These are phyloP conservation scores for Oldenlandia corymbosa DNA, from an alignment of 257 asterid genomes.

Conservation along the genomic window DNA sequence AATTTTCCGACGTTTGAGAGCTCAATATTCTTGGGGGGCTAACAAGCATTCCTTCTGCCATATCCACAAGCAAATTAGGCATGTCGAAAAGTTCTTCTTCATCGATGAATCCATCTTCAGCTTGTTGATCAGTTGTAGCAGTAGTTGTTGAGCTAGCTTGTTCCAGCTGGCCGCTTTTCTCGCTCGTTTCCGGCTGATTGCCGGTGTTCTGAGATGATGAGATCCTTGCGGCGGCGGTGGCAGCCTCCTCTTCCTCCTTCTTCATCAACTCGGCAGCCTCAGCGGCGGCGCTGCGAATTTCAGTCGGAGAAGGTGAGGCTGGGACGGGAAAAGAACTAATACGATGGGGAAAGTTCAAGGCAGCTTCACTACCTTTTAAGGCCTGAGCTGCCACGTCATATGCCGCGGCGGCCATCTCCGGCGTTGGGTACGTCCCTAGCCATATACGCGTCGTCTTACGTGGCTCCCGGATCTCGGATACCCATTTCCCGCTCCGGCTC, in stretches of 20 bases:
- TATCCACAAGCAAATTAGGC: slow-evolving; percentile 45
- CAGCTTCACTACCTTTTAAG: slow-evolving; percentile 26
- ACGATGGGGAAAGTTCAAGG: slow-evolving; percentile 41
- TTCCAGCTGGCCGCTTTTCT: too few relatives aligned
- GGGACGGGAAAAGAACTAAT: slow-evolving; percentile 33
- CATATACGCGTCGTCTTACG: slow-evolving; percentile 42
- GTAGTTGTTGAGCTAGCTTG: too few relatives aligned
- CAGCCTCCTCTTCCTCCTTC: slow-evolving; percentile 1
- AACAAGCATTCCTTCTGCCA: slow-evolving; percentile 47
- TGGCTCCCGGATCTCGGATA: slow-evolving; percentile 45
- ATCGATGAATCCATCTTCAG: slow-evolving; percentile 25
- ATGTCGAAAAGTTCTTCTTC: slow-evolving; percentile 37
- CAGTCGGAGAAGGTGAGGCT: slow-evolving; percentile 32
- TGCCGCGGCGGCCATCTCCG: slow-evolving; percentile 51
- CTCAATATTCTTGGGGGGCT: slow-evolving; percentile 44
- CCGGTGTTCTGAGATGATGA: too few relatives aligned
- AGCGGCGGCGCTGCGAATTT: slow-evolving; percentile 45
- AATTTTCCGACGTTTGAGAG: slow-evolving; percentile 19
- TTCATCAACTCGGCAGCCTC: slow-evolving; percentile 43
- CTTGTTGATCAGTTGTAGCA: too few relatives aligned
- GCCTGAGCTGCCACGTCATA: slow-evolving; percentile 46
- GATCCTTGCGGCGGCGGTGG: too few relatives aligned
- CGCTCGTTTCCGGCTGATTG: too few relatives aligned
- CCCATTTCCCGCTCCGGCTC: slow-evolving; percentile 54
- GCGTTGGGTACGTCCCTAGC: slow-evolving; percentile 41